These are phyloP conservation scores for Coniferiporia sulphurascens DNA, from an alignment of 1,284 basidiomycete species.

Conservation along the genomic window DNA sequence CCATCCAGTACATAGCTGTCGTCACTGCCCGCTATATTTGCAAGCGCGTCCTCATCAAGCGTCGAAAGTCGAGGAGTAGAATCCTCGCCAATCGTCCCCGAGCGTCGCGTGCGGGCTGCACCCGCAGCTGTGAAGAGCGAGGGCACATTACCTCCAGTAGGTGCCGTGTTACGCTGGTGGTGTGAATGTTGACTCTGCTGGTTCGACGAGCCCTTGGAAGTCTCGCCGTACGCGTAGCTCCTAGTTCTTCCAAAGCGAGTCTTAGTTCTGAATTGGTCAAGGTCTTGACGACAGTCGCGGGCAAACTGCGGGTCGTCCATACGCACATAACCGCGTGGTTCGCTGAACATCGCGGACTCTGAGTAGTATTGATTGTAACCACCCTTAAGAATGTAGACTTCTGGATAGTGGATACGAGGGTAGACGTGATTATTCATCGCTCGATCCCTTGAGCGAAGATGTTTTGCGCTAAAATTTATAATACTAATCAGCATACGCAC, in stretches of 20 bases:
- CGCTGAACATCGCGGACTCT: conserved; percentile 62
- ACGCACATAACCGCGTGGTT: conserved; percentile 78
- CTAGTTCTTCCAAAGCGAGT: conserved; percentile 81
- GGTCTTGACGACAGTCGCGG: conserved; percentile 73
- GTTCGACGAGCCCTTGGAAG: conserved; percentile 33
- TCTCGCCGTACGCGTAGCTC: conserved; percentile 85
- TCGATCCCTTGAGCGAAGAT: conserved; percentile 88
- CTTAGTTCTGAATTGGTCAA: conserved; percentile 85
- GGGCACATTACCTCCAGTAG: conserved; percentile 36
- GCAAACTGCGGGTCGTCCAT: conserved; percentile 94
- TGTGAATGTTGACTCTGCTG: conserved; percentile 38
- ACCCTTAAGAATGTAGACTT: conserved; percentile 95
- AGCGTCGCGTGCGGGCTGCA: conserved; percentile 55
- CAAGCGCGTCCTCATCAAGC: conserved; percentile 58
- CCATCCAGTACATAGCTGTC: conserved; percentile 45
- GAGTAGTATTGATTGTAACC: conserved; percentile 90
- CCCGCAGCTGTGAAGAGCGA: conserved; percentile 64
- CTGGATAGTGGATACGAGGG: conserved; percentile 92
- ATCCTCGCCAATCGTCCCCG: conserved; percentile 26
- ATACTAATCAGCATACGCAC: neutral
- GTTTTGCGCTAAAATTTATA: conserved; percentile 66
- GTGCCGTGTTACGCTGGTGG: conserved; percentile 43
- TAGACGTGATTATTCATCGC: conserved; percentile 84
- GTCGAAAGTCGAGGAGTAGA: conserved; percentile 40
- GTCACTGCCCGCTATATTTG: conserved; percentile 48